A percentile compares a stretch with the other conserved stretches of the same genome.
Conservation (phyloP, 2,329 filamentous ascomycete genomes). For the Aspergillus spinulosporus region DNA sequence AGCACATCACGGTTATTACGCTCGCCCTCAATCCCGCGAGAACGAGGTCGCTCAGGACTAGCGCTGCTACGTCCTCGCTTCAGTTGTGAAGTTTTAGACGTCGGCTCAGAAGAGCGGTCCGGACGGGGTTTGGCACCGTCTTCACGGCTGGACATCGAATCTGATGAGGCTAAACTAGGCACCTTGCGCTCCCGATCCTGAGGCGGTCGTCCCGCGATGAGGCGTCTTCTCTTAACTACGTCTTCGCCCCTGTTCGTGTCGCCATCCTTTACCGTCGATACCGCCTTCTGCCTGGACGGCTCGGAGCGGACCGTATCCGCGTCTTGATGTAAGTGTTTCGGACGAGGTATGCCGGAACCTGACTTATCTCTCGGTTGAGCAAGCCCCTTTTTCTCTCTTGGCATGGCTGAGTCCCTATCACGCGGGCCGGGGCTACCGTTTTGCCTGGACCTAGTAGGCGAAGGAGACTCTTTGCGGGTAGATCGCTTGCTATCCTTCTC, state of each 20-base stretch:
- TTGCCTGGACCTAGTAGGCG: slow-evolving; percentile 39
- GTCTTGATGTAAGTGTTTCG: slow-evolving; percentile 28
- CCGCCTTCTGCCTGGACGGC: slow-evolving; percentile 31
- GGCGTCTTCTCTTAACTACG: slow-evolving; percentile 38
- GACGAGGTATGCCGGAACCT: slow-evolving; percentile 1
- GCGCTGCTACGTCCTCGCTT: slow-evolving; percentile 46
- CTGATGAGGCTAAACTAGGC: slow-evolving; percentile 42
- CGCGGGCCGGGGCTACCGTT: slow-evolving; percentile 35
- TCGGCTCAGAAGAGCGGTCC: slow-evolving; percentile 29
- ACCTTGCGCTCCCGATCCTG: slow-evolving; percentile 38
- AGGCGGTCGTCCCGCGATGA: slow-evolving; percentile 45
- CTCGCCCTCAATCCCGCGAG: slow-evolving; percentile 35
- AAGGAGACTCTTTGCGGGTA: slow-evolving; percentile 40
- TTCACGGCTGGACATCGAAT: slow-evolving; percentile 43
- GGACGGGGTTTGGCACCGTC: slow-evolving; percentile 35
- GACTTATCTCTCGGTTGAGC: slow-evolving; percentile 26
- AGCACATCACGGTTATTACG: slow-evolving; percentile 35
- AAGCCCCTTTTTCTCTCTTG: slow-evolving; percentile 28
- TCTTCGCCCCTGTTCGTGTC: slow-evolving; percentile 40
- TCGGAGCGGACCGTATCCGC: slow-evolving; percentile 19
- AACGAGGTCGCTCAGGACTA: slow-evolving; percentile 42
- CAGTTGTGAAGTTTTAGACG: slow-evolving; percentile 26
- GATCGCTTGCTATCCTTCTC: slow-evolving; percentile 41
- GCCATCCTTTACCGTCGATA: slow-evolving; percentile 30
- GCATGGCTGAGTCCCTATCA: slow-evolving; percentile 28